Evolutionary conservation across 208 protist species (phyloP).

Genomic region (Herpetomonas tarakana): DNA sequence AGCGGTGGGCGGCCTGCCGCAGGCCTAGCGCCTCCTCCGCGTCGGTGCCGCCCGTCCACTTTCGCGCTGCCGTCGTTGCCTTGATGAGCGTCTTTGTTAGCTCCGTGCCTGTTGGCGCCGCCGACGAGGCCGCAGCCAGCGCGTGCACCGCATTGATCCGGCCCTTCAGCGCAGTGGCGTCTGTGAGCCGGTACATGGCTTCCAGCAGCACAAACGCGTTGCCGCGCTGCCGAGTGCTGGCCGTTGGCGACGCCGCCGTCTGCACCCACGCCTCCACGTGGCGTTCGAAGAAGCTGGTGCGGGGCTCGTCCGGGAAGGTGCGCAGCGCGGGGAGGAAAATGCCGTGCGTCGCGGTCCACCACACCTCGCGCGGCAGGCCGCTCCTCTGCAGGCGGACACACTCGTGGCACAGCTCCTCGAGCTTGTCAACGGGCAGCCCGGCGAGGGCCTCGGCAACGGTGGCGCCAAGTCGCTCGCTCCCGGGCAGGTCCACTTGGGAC

Average conservation of each 20-base stretch:
- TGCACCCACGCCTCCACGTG: constrained; percentile 35
- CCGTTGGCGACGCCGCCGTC: constrained; percentile 5
- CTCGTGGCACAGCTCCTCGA: constrained; percentile 16
- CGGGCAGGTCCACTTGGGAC: constrained; percentile 26
- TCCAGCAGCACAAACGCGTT: constrained; percentile 76
- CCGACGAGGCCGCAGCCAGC: background rate
- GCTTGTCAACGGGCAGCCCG: constrained; percentile 2
- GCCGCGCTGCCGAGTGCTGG: constrained; percentile 17
- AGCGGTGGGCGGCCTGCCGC: constrained; percentile 69
- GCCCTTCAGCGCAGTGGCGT: constrained; percentile 27
- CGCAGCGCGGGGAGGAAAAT: constrained; percentile 32
- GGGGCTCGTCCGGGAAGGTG: constrained; percentile 11
- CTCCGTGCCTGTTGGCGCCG: constrained; percentile 63
- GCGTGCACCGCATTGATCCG: constrained; percentile 50
- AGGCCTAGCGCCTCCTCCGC: constrained; percentile 25
- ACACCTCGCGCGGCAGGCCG: constrained; percentile 23
- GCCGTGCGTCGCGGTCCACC: constrained; percentile 35
- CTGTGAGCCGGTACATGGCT: constrained; percentile 46
- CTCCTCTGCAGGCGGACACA: constrained; percentile 21
- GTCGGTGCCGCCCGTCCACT: background rate
- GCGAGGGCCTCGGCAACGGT: constrained; percentile 16
- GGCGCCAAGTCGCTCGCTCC: constrained; percentile 6
- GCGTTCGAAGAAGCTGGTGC: constrained; percentile 27
- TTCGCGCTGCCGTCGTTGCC: background rate
- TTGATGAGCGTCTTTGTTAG: constrained; percentile 77